phyloP scores from a whole-genome alignment of 768 basidiomycete genomes.

The Amanita rimosa region DNA sequence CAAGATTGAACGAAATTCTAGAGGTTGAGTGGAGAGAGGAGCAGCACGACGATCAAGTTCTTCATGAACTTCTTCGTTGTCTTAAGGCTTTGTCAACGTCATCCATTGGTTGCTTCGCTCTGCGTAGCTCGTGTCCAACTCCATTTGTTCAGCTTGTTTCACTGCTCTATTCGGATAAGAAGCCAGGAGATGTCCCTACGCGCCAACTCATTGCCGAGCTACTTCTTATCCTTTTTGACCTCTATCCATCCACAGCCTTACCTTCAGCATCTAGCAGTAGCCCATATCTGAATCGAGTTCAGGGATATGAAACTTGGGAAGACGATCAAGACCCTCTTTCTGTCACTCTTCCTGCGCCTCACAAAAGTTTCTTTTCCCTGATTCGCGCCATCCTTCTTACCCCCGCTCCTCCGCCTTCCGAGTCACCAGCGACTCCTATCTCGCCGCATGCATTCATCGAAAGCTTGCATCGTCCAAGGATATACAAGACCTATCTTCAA shows the following conservation, averaged over 20 bases:
- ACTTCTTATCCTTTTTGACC: conserved; percentile 75
- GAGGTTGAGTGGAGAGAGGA: conserved; percentile 99
- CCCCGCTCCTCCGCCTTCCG: conserved; percentile 24
- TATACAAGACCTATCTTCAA: conserved; percentile 27
- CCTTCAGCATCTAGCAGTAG: conserved; percentile 31
- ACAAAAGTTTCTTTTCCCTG: conserved; percentile 62
- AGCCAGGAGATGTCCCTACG: conserved; percentile 87
- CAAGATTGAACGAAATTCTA: conserved; percentile 80
- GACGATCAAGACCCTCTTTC: conserved; percentile 24
- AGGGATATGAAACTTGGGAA: conserved; percentile 51
- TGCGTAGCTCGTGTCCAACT: conserved; percentile 80
- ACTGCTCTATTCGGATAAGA: conserved; percentile 93
- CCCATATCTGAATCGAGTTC: conserved; percentile 17
- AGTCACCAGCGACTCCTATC: conserved; percentile 21
- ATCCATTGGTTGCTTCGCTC: conserved; percentile 77
- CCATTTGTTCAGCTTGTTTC: conserved; percentile 79
- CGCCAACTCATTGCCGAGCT: conserved; percentile 88
- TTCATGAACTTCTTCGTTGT: conserved; percentile 87
- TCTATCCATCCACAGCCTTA: conserved; percentile 68
- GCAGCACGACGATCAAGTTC: conserved; percentile 91
- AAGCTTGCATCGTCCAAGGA: conserved; percentile 22
- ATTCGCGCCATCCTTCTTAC: conserved; percentile 63
- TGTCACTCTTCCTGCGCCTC: conserved; percentile 61
- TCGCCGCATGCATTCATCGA: conserved; percentile 72
- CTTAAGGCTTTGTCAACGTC: conserved; percentile 91